Conservation (phyloP, 208 protist species). For the Naegleria gruberi region DNA sequence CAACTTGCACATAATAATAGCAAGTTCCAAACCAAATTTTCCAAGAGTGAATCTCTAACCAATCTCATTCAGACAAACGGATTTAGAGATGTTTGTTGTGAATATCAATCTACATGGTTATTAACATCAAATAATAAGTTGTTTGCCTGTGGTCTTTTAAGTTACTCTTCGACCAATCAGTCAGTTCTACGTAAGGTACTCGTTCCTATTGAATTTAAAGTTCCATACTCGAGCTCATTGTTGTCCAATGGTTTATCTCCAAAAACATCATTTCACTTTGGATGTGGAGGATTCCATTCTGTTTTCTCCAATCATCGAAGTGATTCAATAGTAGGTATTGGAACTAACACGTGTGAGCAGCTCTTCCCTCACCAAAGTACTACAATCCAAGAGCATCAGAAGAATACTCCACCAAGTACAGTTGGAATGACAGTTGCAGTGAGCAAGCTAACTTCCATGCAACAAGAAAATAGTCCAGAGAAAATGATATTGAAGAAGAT, state of each 20-base stretch:
- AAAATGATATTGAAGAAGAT: no score
- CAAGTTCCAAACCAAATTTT: not conserved
- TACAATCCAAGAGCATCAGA: no score
- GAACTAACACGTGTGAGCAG: not conserved
- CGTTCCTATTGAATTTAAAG: not conserved
- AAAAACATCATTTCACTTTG: not conserved
- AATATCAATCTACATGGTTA: not conserved
- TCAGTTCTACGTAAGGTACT: not conserved
- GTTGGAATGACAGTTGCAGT: no score
- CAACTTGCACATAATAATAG: not conserved
- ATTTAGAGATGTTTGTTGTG: not conserved
- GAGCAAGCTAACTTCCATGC: no score
- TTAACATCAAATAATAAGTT: not conserved
- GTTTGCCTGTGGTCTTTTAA: not conserved
- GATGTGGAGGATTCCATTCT: not conserved
- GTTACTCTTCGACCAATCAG: not conserved
- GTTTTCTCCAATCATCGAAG: not conserved
- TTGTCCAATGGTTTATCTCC: not conserved
- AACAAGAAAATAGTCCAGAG: no score
- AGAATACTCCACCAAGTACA: no score
- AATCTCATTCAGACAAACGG: not conserved
- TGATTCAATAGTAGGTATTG: not conserved
- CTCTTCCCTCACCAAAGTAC: no score
- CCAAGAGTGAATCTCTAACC: not conserved
- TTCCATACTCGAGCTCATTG: not conserved